Conservation (phyloP, 768 basidiomycete species). For the Cystoderma amianthinum region DNA sequence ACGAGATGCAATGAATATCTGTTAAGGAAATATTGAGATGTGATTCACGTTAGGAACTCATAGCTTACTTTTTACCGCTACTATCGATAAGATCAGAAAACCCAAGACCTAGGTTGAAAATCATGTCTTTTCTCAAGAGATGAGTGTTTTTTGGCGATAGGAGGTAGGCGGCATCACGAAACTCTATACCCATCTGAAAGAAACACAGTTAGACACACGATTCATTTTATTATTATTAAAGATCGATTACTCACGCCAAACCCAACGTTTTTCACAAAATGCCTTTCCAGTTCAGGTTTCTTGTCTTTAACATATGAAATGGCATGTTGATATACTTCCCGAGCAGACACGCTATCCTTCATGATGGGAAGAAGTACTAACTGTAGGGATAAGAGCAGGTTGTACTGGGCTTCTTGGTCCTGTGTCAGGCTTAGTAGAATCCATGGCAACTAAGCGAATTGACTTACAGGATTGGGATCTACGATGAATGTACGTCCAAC, state of each 20-base stretch:
- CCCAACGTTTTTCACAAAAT: slow-evolving; percentile 86
- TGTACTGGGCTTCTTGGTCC: slow-evolving; percentile 91
- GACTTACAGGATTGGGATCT: slow-evolving; percentile 75
- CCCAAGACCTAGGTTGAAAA: slow-evolving; percentile 78
- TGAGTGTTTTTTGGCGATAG: slow-evolving; percentile 77
- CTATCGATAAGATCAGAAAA: slow-evolving; percentile 78
- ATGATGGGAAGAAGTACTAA: slow-evolving; percentile 66
- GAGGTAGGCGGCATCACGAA: slow-evolving; percentile 82
- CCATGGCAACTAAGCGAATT: background rate
- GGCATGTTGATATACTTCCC: slow-evolving; percentile 80
- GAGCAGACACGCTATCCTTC: slow-evolving; percentile 69
- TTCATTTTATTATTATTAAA: background rate
- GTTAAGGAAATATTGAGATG: slow-evolving; percentile 1
- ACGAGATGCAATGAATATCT: slow-evolving; percentile 87
- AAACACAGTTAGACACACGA: too few relatives aligned
- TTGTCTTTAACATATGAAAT: slow-evolving; percentile 65
- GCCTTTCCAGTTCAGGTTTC: slow-evolving; percentile 74
- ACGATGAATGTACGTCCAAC: slow-evolving; percentile 94
- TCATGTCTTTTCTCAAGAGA: slow-evolving; percentile 71
- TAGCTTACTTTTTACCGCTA: slow-evolving; percentile 73
- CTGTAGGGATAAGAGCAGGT: slow-evolving; percentile 72
- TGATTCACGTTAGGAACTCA: too few relatives aligned
- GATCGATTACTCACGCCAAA: slow-evolving; percentile 58
- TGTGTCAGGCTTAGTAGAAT: slow-evolving; percentile 21
- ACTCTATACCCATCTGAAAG: slow-evolving; percentile 87